Percentiles rank a stretch among this genome's conserved stretches.
phyloP scores from a whole-genome alignment of 2,329 filamentous ascomycete species.

The Trichophyton rubrum region DNA sequence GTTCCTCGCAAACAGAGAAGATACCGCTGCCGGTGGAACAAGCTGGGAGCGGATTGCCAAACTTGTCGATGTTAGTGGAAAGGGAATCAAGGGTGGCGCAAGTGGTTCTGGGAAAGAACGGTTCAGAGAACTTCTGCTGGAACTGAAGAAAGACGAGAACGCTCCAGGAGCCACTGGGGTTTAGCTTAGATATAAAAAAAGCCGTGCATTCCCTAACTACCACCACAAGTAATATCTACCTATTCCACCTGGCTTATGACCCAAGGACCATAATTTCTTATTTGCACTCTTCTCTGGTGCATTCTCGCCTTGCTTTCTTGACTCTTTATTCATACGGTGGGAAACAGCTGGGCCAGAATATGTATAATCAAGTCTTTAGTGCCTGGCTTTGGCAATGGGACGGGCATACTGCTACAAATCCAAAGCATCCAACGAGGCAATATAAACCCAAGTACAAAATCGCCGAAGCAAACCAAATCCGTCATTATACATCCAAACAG shows the following conservation, averaged over 20 bases:
- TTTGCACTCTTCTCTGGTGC: neutral
- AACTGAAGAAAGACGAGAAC: slow-evolving; percentile 86
- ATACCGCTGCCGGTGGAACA: slow-evolving; percentile 86
- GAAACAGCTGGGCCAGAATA: neutral
- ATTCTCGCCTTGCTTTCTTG: neutral
- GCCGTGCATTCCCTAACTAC: neutral
- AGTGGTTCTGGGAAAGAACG: slow-evolving; percentile 88
- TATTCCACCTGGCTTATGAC: neutral
- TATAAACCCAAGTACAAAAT: neutral
- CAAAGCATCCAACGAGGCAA: neutral
- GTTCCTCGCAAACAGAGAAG: slow-evolving; percentile 77
- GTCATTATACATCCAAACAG: neutral
- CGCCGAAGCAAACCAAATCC: neutral
- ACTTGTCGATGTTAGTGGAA: slow-evolving; percentile 91
- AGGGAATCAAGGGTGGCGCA: slow-evolving; percentile 74
- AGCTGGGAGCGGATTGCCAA: slow-evolving; percentile 98
- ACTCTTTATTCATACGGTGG: neutral
- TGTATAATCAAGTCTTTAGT: neutral
- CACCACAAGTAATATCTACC: neutral
- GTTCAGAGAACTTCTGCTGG: slow-evolving; percentile 81
- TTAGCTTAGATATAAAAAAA: slow-evolving; percentile 15
- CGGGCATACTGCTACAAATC: neutral
- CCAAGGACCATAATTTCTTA: neutral
- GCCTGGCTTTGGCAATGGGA: neutral
- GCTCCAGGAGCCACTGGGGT: slow-evolving; percentile 48